Evolutionary conservation across 2,329 filamentous ascomycete species (phyloP), one percentile per base, ranked within the genome.

Genomic region (Bipolaris bicolor): DNA sequence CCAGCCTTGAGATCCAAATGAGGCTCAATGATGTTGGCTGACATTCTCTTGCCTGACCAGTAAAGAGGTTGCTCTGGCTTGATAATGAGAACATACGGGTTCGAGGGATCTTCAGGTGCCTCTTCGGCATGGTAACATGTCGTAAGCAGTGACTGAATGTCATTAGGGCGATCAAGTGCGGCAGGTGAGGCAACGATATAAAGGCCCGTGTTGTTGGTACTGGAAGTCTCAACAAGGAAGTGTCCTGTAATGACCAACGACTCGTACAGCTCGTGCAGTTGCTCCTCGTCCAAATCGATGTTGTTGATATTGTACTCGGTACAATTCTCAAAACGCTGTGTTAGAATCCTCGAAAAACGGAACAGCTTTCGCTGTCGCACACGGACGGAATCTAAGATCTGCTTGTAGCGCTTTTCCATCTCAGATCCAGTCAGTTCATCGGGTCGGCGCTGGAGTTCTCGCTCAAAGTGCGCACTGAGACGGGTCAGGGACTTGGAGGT

Each of bases 371-470:
- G 86, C 77, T 99, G 95, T 20, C 95, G 88, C 55, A 98, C 93
- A 69, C 95, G 92, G 20, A 98, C 96, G 0, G 95, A 98, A 75
- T 99, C 95, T 2, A 99, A 81, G 62, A 93, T 92, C 60, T 92
- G 90, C 78, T 97, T 98, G 82, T 98, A 99, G 44, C 95, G 87
- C 80, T 96, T 97, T 76, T 95, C 96, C 90, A 97, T 96, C 62
- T 97, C 94, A 7, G 86, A 80, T 0, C 80, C 80, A 31, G 89
- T 86, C 55, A 89, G 90, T 77, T 98, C 93, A 66, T 92, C 92
- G 1, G 91, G 88, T 66, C 91, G 90, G 54, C 89, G 86, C 64
- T 94, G 90, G 49, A 98, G 82, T 76, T 99, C 95, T 67, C 88
- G 89, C 75, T 98, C 95, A 67, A 98, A 99, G 16, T 95, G 95